phyloP scores from a whole-genome alignment of 164 flowering plant genomes.

The Vitis riparia region DNA sequence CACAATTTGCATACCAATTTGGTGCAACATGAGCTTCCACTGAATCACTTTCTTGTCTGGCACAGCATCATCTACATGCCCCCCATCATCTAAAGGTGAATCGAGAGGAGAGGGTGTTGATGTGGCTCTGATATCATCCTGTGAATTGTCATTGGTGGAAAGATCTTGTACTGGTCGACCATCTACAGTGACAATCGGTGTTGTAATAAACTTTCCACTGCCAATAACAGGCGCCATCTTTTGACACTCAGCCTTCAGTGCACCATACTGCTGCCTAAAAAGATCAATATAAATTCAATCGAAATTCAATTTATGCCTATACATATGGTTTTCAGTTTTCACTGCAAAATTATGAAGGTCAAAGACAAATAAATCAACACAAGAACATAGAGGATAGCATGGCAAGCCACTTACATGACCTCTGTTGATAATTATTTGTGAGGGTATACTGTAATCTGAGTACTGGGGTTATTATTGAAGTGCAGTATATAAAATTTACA shows the following conservation, averaged over 20 bases:
- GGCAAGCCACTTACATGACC: too few species aligned
- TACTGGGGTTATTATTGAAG: too few species aligned
- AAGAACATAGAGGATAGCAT: too few species aligned
- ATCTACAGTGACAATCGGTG: conserved; percentile 63
- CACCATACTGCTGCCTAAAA: conserved; percentile 64
- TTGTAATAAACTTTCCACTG: conserved; percentile 64
- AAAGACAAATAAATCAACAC: neutral
- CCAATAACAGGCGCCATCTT: conserved; percentile 74
- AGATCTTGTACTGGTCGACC: conserved; percentile 51
- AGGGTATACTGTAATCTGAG: too few species aligned
- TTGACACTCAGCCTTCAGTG: conserved; percentile 72
- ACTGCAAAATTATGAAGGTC: neutral
- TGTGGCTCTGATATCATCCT: conserved; percentile 6
- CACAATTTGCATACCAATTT: conserved; percentile 61
- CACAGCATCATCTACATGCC: conserved; percentile 15
- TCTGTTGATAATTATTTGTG: too few species aligned
- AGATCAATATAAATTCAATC: neutral
- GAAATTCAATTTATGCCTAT: too few species aligned
- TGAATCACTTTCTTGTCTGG: conserved; percentile 51
- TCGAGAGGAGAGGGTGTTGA: conserved; percentile 1
- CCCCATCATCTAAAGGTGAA: conserved; percentile 8
- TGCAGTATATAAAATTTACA: too few species aligned
- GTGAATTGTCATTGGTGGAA: conserved; percentile 13
- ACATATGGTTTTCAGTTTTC: too few species aligned
- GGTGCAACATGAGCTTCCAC: conserved; percentile 80